A percentile compares a stretch with the other conserved stretches of the same genome.
Conservation (phyloP, 2,329 filamentous ascomycete genomes). For the Microsporum canis region DNA sequence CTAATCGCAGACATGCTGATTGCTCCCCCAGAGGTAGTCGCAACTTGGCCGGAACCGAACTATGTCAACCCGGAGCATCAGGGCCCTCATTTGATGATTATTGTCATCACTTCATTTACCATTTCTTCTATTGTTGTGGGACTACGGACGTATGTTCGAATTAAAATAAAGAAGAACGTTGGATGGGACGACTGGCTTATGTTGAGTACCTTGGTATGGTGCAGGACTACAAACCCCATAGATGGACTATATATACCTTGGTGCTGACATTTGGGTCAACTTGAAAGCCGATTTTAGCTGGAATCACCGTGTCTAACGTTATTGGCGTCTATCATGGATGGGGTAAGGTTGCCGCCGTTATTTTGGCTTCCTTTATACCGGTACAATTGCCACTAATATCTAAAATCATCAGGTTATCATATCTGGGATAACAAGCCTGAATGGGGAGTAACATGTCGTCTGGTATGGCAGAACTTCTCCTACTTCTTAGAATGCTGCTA, state of each 20-base stretch:
- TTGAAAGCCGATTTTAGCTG: constrained; percentile 11
- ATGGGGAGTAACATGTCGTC: constrained; percentile 8
- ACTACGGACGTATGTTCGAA: constrained; percentile 15
- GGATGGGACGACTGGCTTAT: constrained; percentile 17
- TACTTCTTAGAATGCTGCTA: neutral
- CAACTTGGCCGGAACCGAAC: constrained; percentile 22
- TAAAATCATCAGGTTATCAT: constrained; percentile 10
- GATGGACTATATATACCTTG: neutral
- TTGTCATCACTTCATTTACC: constrained; percentile 18
- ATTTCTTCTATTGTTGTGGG: constrained; percentile 16
- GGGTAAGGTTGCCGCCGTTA: constrained; percentile 11
- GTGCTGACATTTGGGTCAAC: neutral
- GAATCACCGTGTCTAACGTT: constrained; percentile 10
- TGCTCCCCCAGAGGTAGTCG: constrained; percentile 13
- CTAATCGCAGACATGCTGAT: constrained; percentile 9
- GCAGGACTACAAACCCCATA: neutral
- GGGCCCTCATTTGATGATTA: constrained; percentile 18
- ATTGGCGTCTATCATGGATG: constrained; percentile 14
- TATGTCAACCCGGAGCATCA: constrained; percentile 21
- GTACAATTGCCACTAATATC: neutral
- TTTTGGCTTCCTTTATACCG: neutral
- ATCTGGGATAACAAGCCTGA: constrained; percentile 15
- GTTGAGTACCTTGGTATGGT: constrained; percentile 13
- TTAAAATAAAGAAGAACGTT: constrained; percentile 13
- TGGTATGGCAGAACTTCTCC: constrained; percentile 5